Base-by-base conservation (phyloP, 495 filamentous ascomycete species). In the Penicillium lividum region DNA sequence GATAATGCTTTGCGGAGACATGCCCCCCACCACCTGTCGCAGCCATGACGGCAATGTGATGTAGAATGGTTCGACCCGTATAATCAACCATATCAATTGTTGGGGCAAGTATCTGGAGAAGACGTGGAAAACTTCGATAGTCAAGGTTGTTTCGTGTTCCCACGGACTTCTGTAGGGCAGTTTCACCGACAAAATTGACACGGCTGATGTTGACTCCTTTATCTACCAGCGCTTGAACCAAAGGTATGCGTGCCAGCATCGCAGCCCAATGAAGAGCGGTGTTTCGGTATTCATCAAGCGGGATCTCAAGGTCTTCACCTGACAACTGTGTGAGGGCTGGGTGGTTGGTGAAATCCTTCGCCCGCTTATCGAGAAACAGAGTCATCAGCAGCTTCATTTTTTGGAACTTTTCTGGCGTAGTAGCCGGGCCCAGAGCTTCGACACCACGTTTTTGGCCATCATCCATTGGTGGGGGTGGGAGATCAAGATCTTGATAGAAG, bases 241-340 rank as follows among this genome's bases (percentile, higher is more conserved):
- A 79, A 9, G 88, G 82, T 67, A 93, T 84, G 22, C 91, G 87
- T n/a, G 90, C 91, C 47, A 98, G 80, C 40, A 93, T 96, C 9
- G 94, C 92, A n/a, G 93, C 94, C 94, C 94, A 98, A 66, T 97
- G 93, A 31, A 98, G 78, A 25, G 94, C 90, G 54, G 89, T 97
- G 69, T 96, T 92, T 25, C 86, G 85, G 53, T 89, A 89, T 5
- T 84, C 77, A 66, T 98, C 94, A 54, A 98, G 86, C 8, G 95
- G 93, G 30, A 90, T 83, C 66, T 98, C 94, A 30, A 98, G 83
- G 54, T 97, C 92, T 27, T 89, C 78, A 1, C 88, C 84, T n/a
- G 85, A 85, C 52, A 98, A 76, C 50, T 88, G 85, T 7, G 82
- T 73, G 18, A 90, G 80, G 1, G 86, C 87, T 1, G 85, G 80